phyloP scores from a whole-genome alignment of 352 stramenopile species.

The Phytophthora colocasiae region DNA sequence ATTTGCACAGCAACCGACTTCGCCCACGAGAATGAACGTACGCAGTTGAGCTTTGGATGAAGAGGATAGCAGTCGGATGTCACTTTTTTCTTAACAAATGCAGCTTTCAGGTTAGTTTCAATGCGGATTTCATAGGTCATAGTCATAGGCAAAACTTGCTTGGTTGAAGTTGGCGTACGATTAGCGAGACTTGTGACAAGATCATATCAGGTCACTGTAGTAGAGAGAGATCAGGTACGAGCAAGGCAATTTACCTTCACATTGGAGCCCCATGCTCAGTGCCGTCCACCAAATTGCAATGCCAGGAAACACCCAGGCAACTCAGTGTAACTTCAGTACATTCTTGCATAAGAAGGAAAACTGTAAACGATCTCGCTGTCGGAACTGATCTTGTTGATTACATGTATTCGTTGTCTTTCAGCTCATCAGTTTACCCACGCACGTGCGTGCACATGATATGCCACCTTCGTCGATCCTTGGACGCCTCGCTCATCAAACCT shows the following conservation, averaged over 20 bases:
- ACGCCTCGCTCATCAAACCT: background rate
- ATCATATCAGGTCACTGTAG: no score
- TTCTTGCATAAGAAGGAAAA: no score
- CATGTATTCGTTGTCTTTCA: slow-evolving; percentile 1
- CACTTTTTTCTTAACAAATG: background rate
- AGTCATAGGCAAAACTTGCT: no score
- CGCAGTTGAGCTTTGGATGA: no score
- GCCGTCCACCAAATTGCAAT: no score
- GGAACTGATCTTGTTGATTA: no score
- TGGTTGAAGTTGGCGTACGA: background rate
- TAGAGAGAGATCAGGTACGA: background rate
- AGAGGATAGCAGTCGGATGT: background rate
- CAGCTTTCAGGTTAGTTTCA: background rate
- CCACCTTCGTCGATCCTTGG: background rate
- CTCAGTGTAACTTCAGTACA: no score
- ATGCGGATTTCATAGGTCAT: background rate
- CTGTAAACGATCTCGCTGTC: no score
- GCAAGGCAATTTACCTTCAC: background rate
- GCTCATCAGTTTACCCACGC: slow-evolving; percentile 18
- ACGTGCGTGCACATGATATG: slow-evolving; percentile 10
- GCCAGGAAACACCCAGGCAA: no score
- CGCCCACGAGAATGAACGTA: background rate
- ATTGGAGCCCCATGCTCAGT: no score
- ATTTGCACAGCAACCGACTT: background rate
- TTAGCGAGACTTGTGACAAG: slow-evolving; percentile 1